Evolutionary conservation across 495 filamentous ascomycete genomes (phyloP), one percentile per base, ranked within the genome.

Genomic region (Cercophora newfieldiana): DNA sequence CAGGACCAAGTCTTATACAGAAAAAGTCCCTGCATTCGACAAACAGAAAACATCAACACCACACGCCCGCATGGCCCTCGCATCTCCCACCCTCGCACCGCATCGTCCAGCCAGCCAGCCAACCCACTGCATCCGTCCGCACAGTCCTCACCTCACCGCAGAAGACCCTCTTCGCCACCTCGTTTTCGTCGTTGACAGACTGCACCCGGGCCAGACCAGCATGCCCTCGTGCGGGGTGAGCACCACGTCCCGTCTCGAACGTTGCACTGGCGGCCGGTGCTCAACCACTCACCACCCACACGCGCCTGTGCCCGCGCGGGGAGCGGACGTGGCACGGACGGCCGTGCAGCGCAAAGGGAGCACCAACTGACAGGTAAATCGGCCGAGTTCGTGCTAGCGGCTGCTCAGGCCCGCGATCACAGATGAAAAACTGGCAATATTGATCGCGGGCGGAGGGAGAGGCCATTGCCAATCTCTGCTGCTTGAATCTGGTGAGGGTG

Each of bases 281-380:
- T 22, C 28, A 16, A 16, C 22, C 18, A 22, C 21, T 16, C 22
- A 56, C 59, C 26, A 61, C 61, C 51, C 66, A 44, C 61, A 68
- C 61, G 30, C 33, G 19, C 48, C 66, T 61, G 66, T 60, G 66
- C 66, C 61, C 54, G 18, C 26, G 54, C 18, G 61, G 55, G 10
- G 31, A 21, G 28, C 53, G 44, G 60, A 54, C 64, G 59, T 64
- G 25, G 56, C 18, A 6, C 58, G 61, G 61, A 60, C 61, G 31
- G 55, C 50, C 44, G 47, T 64, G 66, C 66, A 68, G 54, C 29
- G 19, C 21, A 19, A 25, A 63, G 61, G 37, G 37, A 22, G 1
- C 28, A 54, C 49, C 48, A 37, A 33, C 55, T n/a, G 26, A 30
- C n/a, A n/a, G 55, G 16, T 57, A 26, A 57, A 21, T 30, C 18